Evolutionary conservation across 2,329 filamentous ascomycete genomes (phyloP).

Genomic region (Colletotrichum sp.): DNA sequence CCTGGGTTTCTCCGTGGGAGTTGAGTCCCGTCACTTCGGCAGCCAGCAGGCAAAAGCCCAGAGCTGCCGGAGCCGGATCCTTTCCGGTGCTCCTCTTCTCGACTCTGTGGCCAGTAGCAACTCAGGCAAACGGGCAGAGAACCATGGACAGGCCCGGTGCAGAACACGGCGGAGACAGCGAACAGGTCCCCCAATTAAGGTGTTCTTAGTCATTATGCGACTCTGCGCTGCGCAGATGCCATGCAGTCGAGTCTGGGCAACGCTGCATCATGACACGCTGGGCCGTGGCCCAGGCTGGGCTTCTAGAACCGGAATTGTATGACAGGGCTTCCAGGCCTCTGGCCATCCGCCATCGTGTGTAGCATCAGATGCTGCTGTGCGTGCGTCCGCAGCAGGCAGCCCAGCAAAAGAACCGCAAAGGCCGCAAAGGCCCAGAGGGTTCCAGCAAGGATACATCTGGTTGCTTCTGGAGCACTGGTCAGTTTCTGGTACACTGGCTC

Average conservation of each 20-base stretch:
- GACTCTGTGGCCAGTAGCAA: neutral
- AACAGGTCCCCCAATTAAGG: conserved; percentile 2
- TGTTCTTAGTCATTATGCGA: conserved; percentile 14
- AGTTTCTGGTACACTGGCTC: neutral
- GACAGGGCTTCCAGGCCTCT: neutral
- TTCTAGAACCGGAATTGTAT: neutral
- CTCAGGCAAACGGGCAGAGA: neutral
- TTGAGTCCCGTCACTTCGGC: neutral
- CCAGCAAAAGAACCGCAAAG: neutral
- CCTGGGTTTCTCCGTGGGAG: neutral
- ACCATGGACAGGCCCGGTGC: neutral
- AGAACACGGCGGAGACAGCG: neutral
- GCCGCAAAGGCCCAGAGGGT: neutral
- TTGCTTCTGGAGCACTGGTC: neutral
- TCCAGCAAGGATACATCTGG: neutral
- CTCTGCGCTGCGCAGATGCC: neutral
- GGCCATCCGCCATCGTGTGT: neutral
- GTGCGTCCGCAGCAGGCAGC: neutral
- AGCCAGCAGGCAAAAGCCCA: neutral
- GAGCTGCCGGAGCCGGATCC: neutral
- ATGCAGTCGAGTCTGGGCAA: neutral
- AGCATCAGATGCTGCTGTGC: neutral
- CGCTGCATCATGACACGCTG: neutral
- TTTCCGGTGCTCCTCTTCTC: neutral
- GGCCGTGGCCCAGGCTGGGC: neutral